Percentiles rank a stretch among this genome's conserved stretches.
Evolutionary conservation across 148 eudicot species (phyloP).

Genomic region (Nepenthes gracilis): DNA sequence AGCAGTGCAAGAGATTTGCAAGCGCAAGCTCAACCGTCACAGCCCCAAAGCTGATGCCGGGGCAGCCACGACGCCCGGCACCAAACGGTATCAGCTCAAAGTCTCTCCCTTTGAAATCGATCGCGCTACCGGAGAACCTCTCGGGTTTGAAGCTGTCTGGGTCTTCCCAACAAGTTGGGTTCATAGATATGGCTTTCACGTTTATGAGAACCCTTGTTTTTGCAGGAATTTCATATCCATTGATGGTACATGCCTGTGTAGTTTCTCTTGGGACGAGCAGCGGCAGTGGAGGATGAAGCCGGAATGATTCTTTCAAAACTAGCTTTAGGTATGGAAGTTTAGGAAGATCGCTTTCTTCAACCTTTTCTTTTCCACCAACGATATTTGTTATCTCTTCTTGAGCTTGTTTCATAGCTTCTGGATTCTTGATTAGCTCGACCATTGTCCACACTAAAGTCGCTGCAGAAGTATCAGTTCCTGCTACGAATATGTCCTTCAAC

Average conservation of each 20-base stretch:
- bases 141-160: conserved; percentile 27
- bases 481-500: conserved; percentile 49
- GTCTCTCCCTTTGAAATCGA: conserved; percentile 21
- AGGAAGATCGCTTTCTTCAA: conserved; percentile 37
- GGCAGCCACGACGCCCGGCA: conserved; percentile 41
- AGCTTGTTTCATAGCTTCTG: conserved; percentile 29
- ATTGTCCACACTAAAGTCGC: conserved; percentile 49
- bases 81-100: conserved; percentile 55
- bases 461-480: conserved; percentile 46
- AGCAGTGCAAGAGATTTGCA: background rate
- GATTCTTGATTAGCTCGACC: conserved; percentile 40
- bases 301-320: conserved; percentile 38
- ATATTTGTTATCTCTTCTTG: conserved; percentile 42
- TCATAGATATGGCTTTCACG: conserved; percentile 27
- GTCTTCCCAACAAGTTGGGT: conserved; percentile 20
- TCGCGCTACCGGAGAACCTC: conserved; percentile 17
- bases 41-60: conserved; percentile 25
- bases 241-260: too few relatives aligned
- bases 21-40: background rate
- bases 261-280: background rate
- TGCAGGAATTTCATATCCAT: too few relatives aligned
- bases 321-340: conserved; percentile 26
- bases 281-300: conserved; percentile 58
- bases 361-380: conserved; percentile 16
- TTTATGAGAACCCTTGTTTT: conserved; percentile 33